phyloP scores from a whole-genome alignment of 2,329 filamentous ascomycete species.

The Phyllosticta capitalensis region DNA sequence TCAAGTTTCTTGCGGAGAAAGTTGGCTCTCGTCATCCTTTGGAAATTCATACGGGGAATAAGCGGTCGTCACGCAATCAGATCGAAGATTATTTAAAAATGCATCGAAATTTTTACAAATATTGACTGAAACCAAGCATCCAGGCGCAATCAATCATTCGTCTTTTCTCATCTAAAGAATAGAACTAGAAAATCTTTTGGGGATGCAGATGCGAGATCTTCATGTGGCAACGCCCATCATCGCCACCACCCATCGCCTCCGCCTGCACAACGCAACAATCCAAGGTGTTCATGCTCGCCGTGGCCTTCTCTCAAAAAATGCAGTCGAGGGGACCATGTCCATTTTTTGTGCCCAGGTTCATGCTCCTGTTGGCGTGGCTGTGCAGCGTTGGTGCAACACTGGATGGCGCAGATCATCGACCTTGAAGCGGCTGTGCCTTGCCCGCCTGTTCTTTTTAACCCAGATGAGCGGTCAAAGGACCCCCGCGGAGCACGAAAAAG shows the following conservation, averaged over 20 bases:
- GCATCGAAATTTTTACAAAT: too few species aligned
- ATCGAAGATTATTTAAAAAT: too few species aligned
- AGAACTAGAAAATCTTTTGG: too few species aligned
- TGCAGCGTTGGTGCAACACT: not conserved
- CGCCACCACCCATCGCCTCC: not conserved
- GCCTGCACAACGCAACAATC: not conserved
- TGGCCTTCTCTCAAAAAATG: not conserved
- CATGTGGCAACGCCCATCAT: too few species aligned
- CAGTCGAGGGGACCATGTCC: not conserved
- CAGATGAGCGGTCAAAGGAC: not conserved
- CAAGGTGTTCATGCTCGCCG: not conserved
- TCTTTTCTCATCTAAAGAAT: too few species aligned
- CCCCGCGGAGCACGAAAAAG: not conserved
- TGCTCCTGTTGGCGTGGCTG: not conserved
- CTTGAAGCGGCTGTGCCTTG: not conserved
- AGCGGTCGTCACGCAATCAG: too few species aligned
- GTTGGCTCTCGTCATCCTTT: too few species aligned
- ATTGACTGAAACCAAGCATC: too few species aligned
- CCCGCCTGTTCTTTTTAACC: not conserved
- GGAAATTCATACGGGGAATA: too few species aligned
- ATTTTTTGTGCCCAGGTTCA: not conserved
- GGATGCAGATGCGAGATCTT: too few species aligned
- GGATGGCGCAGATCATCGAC: not conserved
- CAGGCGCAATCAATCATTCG: too few species aligned
- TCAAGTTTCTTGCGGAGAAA: too few species aligned